A percentile compares a stretch with the other conserved stretches of the same genome.
These are phyloP conservation scores for Hyaloscypha hepaticicola DNA, from an alignment of 495 filamentous ascomycete genomes.

Conservation along the genomic window DNA sequence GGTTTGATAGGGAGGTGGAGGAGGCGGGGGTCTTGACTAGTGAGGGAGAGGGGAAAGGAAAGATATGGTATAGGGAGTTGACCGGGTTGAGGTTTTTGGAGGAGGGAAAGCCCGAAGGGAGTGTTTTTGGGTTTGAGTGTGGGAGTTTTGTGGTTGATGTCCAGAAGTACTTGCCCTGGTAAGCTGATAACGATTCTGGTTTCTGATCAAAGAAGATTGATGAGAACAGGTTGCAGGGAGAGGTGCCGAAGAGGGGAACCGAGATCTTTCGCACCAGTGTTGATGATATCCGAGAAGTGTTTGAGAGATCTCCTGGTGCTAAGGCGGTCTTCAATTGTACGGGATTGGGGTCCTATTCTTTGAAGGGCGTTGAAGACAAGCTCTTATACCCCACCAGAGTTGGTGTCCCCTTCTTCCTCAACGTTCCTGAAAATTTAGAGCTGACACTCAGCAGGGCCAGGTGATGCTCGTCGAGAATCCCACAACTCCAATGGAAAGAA, in stretches of 20 bases:
- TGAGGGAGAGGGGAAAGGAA: slow-evolving; percentile 25
- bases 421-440: slow-evolving; percentile 24
- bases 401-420: not conserved
- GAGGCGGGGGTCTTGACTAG: slow-evolving; percentile 32
- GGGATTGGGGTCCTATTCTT: slow-evolving; percentile 56
- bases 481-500: slow-evolving; percentile 28
- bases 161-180: slow-evolving; percentile 34
- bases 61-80: slow-evolving; percentile 36
- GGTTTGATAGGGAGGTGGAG: slow-evolving; percentile 31
- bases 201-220: not conserved
- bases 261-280: slow-evolving; percentile 44
- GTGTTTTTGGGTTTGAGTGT: slow-evolving; percentile 32
- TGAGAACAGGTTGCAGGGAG: slow-evolving; percentile 25
- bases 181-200: not conserved
- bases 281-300: slow-evolving; percentile 60
- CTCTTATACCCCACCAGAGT: slow-evolving; percentile 43
- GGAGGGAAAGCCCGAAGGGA: slow-evolving; percentile 26
- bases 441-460: slow-evolving; percentile 32
- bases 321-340: slow-evolving; percentile 73
- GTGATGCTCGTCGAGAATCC: slow-evolving; percentile 40
- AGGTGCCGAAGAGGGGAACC: slow-evolving; percentile 58
- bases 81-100: slow-evolving; percentile 26
- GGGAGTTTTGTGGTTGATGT: slow-evolving; percentile 34
- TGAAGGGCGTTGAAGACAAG: slow-evolving; percentile 67
- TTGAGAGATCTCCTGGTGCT: slow-evolving; percentile 36